Evolutionary conservation across 192 early-diverging fungal species (phyloP), one percentile per base, ranked within the genome.

Genomic region (Coemansia javaensis): DNA sequence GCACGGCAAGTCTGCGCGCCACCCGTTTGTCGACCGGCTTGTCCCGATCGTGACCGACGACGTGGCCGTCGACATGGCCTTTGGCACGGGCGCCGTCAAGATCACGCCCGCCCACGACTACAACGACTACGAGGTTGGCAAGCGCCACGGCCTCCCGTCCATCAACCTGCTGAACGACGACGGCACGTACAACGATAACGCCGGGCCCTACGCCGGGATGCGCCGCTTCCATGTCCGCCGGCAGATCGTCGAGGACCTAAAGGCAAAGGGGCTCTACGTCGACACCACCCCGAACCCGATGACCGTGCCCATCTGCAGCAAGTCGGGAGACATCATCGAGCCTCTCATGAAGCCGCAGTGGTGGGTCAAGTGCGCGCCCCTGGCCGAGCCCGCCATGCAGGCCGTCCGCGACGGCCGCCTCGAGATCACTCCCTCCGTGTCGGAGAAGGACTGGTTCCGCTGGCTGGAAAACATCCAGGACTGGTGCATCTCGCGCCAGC

Each of bases 31-130:
- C 12, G 72, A 77, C 31, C 83, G 81, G 35, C 48, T 67, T 14
- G 82, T 98, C 7, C 93, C 92, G 20, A 92, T 98, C 55, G 63
- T 94, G n/a, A 80, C 77, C 55, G 87, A 94, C 50, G 82, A 89
- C 40, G 72, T 80, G 6, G 77, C 94, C 21, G 91, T 90, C 5
- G 87, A 97, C 63, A 85, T 85, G 59, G 82, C 80, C 12, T 97
- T 95, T 72, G 95, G 93, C 51, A 94, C 95, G 7, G 95, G 95
- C 40, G 91, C 85, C 32, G 95, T 98, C 38, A 98, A 98, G 81
- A 85, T 97, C 38, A 97, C 95, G 2, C 95, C 95, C 15, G 93
- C 92, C 3, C 95, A 98, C 54, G 95, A 98, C 47, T 82, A 65
- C 10, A 89, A 90, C 65, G 95, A 98, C 69, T 92, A 89, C 56